phyloP scores from a whole-genome alignment of 495 filamentous ascomycete species.

The Penicillium odoratum region DNA sequence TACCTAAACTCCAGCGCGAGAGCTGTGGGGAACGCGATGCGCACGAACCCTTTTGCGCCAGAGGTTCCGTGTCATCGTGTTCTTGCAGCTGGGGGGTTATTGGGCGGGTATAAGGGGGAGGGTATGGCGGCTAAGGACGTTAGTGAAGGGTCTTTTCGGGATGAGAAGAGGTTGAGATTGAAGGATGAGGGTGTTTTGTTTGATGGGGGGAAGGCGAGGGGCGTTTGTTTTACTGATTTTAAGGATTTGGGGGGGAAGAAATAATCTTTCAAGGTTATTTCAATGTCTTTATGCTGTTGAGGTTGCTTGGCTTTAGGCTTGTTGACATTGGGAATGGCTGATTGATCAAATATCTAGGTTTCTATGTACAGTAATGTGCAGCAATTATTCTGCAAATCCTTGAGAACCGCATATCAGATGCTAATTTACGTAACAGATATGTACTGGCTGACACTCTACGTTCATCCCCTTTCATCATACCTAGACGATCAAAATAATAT shows the following conservation, averaged over 20 bases:
- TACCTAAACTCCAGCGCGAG: slow-evolving; percentile 69
- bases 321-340: too few relatives aligned
- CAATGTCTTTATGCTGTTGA: too few relatives aligned
- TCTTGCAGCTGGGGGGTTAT: slow-evolving; percentile 28
- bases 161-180: slow-evolving; percentile 33
- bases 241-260: slow-evolving; percentile 21
- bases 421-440: too few relatives aligned
- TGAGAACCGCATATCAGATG: too few relatives aligned
- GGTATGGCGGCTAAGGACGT: slow-evolving; percentile 25
- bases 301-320: too few relatives aligned
- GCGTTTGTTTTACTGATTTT: slow-evolving; percentile 34
- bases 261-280: not conserved
- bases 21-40: slow-evolving; percentile 76
- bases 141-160: slow-evolving; percentile 25
- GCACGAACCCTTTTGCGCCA: slow-evolving; percentile 69
- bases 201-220: slow-evolving; percentile 30
- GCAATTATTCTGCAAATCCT: too few relatives aligned
- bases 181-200: slow-evolving; percentile 33
- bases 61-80: slow-evolving; percentile 55
- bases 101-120: slow-evolving; percentile 39
- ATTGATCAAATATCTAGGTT: too few relatives aligned
- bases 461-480: too few relatives aligned
- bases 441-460: too few relatives aligned
- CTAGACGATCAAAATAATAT: too few relatives aligned
- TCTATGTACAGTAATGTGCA: too few relatives aligned